These are phyloP conservation scores for Trichophaea hybrida DNA, from an alignment of 2,329 filamentous ascomycete genomes.

Conservation along the genomic window DNA sequence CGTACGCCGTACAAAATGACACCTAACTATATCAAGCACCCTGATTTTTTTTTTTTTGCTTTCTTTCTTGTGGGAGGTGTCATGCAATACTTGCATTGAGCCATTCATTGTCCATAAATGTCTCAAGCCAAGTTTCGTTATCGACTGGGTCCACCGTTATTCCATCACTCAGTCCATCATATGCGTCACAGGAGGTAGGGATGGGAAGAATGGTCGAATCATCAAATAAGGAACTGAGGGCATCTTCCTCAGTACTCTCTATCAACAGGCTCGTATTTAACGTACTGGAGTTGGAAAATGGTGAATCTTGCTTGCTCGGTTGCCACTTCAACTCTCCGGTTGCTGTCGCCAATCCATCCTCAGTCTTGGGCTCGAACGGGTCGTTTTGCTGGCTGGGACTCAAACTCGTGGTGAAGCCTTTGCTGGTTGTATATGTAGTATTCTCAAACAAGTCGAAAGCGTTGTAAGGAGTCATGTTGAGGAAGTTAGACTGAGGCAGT, in stretches of 20 bases:
- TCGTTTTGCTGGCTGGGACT: neutral
- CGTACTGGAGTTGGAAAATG: neutral
- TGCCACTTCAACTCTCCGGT: neutral
- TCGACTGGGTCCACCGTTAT: too few species aligned
- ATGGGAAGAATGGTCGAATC: neutral
- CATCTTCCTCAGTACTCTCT: neutral
- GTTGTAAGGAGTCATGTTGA: neutral
- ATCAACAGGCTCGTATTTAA: neutral
- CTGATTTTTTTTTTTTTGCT: too few species aligned
- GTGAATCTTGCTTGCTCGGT: neutral
- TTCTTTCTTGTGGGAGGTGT: too few species aligned
- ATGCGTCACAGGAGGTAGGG: too few species aligned
- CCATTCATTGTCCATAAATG: too few species aligned
- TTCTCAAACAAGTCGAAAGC: neutral
- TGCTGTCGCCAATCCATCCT: neutral
- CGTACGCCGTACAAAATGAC: too few species aligned
- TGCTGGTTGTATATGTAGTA: neutral
- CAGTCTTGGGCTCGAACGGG: neutral
- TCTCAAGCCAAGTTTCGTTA: too few species aligned
- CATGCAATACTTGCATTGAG: too few species aligned
- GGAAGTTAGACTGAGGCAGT: neutral
- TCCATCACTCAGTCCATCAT: too few species aligned
- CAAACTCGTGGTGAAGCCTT: constrained; percentile 1
- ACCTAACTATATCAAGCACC: too few species aligned
- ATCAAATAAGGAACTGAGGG: neutral